These are phyloP conservation scores for Diplocarpon rosae DNA, from an alignment of 2,329 filamentous ascomycete genomes.

Conservation along the genomic window DNA sequence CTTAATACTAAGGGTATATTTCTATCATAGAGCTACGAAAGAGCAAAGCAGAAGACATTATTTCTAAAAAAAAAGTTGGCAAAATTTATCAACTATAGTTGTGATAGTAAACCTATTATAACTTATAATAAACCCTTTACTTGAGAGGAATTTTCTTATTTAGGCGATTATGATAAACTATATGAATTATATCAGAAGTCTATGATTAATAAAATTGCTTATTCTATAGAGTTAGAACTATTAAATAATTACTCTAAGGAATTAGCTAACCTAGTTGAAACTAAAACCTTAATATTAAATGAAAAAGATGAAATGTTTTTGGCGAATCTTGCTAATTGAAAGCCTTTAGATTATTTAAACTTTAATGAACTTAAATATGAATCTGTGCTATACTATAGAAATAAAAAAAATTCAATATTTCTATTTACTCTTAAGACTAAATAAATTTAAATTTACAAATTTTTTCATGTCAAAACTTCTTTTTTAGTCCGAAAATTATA, in stretches of 20 bases:
- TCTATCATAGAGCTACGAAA: constrained; percentile 13
- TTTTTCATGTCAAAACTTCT: constrained; percentile 4
- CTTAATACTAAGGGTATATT: constrained; percentile 17
- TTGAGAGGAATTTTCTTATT: constrained; percentile 5
- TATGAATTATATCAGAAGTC: constrained; percentile 2
- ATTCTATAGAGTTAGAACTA: constrained; percentile 4
- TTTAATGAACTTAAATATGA: constrained; percentile 18
- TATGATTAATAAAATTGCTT: constrained; percentile 4
- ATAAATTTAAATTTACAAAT: constrained; percentile 19
- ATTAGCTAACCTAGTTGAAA: constrained; percentile 2
- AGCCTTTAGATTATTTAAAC: constrained; percentile 12
- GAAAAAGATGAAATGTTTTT: constrained; percentile 10
- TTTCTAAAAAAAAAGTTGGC: constrained; percentile 8
- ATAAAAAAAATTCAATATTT: constrained; percentile 7
- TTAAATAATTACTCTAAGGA: constrained; percentile 5
- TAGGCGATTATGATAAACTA: constrained; percentile 4
- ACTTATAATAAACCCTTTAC: constrained; percentile 11
- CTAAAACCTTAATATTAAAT: constrained; percentile 11
- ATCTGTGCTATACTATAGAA: constrained; percentile 8
- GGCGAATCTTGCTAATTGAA: constrained; percentile 14
- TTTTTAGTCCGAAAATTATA: constrained; percentile 15
- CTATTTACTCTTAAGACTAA: constrained; percentile 9
- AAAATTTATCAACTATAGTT: constrained; percentile 10
- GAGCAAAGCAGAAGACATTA: constrained; percentile 14
- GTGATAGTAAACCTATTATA: constrained; percentile 8